Percentiles rank a stretch among this genome's conserved stretches.
These are phyloP conservation scores for Candida fluviatilis DNA, from an alignment of 805 yeast species.

Conservation along the genomic window DNA sequence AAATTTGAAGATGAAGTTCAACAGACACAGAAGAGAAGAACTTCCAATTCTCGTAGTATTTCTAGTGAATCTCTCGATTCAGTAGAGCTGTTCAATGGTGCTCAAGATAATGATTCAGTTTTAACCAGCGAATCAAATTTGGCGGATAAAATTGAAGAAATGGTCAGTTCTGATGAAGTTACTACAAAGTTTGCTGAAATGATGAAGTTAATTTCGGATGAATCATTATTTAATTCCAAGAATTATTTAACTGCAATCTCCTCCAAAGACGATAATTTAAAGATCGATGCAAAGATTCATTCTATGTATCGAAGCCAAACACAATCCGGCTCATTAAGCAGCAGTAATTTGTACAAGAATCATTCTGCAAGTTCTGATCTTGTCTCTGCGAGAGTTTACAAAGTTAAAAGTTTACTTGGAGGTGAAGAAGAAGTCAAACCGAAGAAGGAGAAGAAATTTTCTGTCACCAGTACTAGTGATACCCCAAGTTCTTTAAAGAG, in stretches of 20 bases:
- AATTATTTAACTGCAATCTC: conserved; percentile 19
- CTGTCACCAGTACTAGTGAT: neutral
- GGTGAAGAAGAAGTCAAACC: conserved; percentile 25
- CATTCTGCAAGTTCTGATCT: conserved; percentile 1
- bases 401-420: conserved; percentile 38
- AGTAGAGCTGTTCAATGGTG: conserved; percentile 1
- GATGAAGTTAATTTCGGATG: conserved; percentile 12
- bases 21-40: neutral
- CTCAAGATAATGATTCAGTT: neutral
- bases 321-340: neutral
- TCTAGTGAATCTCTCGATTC: conserved; percentile 1
- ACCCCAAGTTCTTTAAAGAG: neutral
- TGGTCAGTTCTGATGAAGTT: conserved; percentile 2
- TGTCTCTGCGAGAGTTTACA: conserved; percentile 23
- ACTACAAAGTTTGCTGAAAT: conserved; percentile 2
- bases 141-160: neutral
- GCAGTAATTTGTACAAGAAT: neutral
- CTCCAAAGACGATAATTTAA: conserved; percentile 17
- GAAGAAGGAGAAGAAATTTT: conserved; percentile 6
- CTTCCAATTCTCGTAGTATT: neutral
- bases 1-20: conserved; percentile 1
- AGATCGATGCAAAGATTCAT: conserved; percentile 29
- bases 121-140: neutral
- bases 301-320: conserved; percentile 28
- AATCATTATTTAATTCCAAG: conserved; percentile 24